Percentiles rank a stretch among this genome's conserved stretches.
Conservation (phyloP, 495 filamentous ascomycete species). For the Polyplosphaeria fusca region DNA sequence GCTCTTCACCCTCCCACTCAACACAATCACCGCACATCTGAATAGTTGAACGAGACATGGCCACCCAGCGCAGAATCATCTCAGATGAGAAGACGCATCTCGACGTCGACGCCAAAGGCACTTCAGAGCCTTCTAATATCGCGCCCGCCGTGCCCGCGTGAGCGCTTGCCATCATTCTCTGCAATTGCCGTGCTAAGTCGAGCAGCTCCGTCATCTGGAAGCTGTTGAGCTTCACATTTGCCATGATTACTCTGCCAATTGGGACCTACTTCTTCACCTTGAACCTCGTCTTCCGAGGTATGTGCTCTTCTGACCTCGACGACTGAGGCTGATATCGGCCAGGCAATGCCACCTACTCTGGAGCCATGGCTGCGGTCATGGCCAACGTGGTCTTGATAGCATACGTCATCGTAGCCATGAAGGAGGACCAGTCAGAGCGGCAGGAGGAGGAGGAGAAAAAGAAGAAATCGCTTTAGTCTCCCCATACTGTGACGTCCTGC, state of each 20-base stretch:
- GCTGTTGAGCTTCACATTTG: constrained; percentile 81
- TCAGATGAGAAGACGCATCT: constrained; percentile 34
- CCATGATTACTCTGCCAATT: constrained; percentile 83
- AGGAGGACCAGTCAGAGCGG: constrained; percentile 74
- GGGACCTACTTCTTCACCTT: constrained; percentile 81
- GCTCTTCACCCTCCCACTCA: too few relatives aligned
- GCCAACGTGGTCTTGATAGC: constrained; percentile 89
- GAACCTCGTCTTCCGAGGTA: constrained; percentile 74
- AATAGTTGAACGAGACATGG: too few relatives aligned
- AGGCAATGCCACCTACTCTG: constrained; percentile 83
- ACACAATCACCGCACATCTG: too few relatives aligned
- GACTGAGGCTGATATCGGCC: neutral
- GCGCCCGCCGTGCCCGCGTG: constrained; percentile 44
- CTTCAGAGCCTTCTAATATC: constrained; percentile 37
- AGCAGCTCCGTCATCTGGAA: constrained; percentile 81
- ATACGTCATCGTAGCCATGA: constrained; percentile 89
- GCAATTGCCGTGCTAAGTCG: neutral
- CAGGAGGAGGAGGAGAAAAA: constrained; percentile 56
- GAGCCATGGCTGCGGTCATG: constrained; percentile 76
- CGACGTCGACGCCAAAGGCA: constrained; percentile 25
- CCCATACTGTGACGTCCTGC: too few relatives aligned
- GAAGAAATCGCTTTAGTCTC: constrained; percentile 55
- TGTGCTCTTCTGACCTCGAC: neutral
- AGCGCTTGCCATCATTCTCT: constrained; percentile 4
- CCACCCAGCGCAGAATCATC: constrained; percentile 31